Base-by-base conservation (phyloP, 192 early-diverging fungal species). In the Linnemannia hyalina region DNA sequence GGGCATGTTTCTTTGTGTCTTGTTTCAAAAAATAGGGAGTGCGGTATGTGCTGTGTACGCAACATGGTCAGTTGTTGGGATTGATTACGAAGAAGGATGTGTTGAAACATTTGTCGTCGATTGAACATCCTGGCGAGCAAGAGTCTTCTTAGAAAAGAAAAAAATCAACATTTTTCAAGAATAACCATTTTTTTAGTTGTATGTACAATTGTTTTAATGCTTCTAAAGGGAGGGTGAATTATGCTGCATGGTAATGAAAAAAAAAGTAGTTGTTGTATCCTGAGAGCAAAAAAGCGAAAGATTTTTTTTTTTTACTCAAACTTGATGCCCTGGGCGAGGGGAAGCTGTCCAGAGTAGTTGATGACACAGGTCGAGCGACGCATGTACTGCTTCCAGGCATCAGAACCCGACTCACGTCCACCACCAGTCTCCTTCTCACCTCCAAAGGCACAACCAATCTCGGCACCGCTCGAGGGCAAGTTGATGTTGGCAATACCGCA, bases 391-490 rank as follows among this genome's bases (percentile, higher is more conserved):
- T 99, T 97, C 98, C 98, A 99, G 49, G 94, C 90, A 83, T 97
- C 97, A 77, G 93, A 94, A 41, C 98, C 98, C 83, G 94, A 95
- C 90, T 96, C 98, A 76, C 96, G 95, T 73, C 97, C 97, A 42
- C 97, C 96, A 74, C 97, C 97, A 38, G 97, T 97, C 86, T 99
- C 98, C 92, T 99, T 99, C 91, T 99, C 96, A 73, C 98, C 98
- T 65, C 98, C 98, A 91, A 99, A 98, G 9, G 98, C 98, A 63
- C 97, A 97, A 55, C 98, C 98, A 89, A 99, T 97, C 91, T 99
- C 98, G 41, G 98, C 97, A 57, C 98, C 98, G 89, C 96, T 97
- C 74, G 98, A 98, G 36, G 98, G 97, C 81, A 99, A 95, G 92
- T 99, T 99, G 75, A 97, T 94, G 89, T 98, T 98, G 88, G 97